phyloP scores from a whole-genome alignment of 176 grass and related monocot species.

The Ampelocalamus luodianensis region DNA sequence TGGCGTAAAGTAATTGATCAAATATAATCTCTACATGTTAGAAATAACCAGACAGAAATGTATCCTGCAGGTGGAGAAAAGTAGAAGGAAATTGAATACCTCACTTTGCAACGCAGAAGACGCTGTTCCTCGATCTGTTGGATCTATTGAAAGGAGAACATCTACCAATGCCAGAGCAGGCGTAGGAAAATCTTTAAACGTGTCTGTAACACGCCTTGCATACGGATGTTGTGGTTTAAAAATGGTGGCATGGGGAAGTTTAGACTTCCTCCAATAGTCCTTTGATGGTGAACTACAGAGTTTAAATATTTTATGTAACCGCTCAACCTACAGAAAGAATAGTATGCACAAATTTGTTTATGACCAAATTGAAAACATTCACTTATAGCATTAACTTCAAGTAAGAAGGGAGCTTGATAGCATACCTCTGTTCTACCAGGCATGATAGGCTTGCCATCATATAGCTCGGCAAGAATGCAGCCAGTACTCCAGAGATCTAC shows the following conservation, averaged over 20 bases:
- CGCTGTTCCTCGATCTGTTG: constrained; percentile 80
- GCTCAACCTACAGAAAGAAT: constrained; percentile 85
- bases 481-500: constrained; percentile 98
- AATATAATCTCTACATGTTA: not conserved
- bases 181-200: constrained; percentile 91
- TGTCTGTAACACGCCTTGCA: constrained; percentile 73
- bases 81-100: constrained; percentile 47
- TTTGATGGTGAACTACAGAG: constrained; percentile 93
- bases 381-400: constrained; percentile 14
- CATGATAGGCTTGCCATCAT: constrained; percentile 99
- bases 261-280: constrained; percentile 97
- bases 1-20: not conserved
- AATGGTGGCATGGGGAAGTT: constrained; percentile 95
- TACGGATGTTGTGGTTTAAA: constrained; percentile 98
- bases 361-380: constrained; percentile 6
- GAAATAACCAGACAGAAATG: constrained; percentile 22
- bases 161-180: constrained; percentile 77
- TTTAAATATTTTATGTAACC: constrained; percentile 99
- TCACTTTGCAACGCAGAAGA: constrained; percentile 79
- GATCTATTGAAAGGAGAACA: constrained; percentile 94
- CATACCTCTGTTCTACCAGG: constrained; percentile 95
- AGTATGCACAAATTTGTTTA: constrained; percentile 30
- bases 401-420: constrained; percentile 28
- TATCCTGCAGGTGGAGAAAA: constrained; percentile 10
- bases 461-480: constrained; percentile 98